These are phyloP conservation scores for Plasmodium adleri DNA, from an alignment of 169 alveolate genomes.

Conservation along the genomic window DNA sequence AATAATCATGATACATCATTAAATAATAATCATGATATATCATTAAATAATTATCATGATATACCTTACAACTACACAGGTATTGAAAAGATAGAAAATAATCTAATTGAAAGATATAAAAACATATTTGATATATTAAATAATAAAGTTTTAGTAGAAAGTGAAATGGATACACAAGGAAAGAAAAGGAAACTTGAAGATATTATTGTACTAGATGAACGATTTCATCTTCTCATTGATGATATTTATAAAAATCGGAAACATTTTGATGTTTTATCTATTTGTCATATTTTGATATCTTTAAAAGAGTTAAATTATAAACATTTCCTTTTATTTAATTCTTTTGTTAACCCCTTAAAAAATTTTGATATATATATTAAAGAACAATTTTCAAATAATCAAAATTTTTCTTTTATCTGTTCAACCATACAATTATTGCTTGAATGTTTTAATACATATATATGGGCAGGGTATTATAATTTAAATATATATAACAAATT, in stretches of 20 bases:
- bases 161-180: constrained; percentile 50
- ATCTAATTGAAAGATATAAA: constrained; percentile 36
- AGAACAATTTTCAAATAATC: constrained; percentile 48
- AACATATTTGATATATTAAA: constrained; percentile 52
- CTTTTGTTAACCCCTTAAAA: constrained; percentile 79
- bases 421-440: constrained; percentile 40
- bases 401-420: constrained; percentile 19
- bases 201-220: constrained; percentile 61
- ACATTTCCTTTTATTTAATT: constrained; percentile 80
- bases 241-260: constrained; percentile 83
- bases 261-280: constrained; percentile 83
- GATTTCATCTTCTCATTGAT: constrained; percentile 77
- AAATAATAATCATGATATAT: constrained; percentile 1
- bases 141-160: constrained; percentile 80
- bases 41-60: no score
- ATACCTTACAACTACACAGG: constrained; percentile 2
- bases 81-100: constrained; percentile 64
- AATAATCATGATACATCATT: neutral
- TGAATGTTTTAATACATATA: constrained; percentile 67
- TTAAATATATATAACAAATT: constrained; percentile 66
- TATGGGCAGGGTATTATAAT: constrained; percentile 76
- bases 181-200: constrained; percentile 70
- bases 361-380: constrained; percentile 68
- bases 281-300: constrained; percentile 83
- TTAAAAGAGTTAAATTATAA: constrained; percentile 81